Conservation (phyloP, 2,329 filamentous ascomycete species). For the Fusarium sp. region DNA sequence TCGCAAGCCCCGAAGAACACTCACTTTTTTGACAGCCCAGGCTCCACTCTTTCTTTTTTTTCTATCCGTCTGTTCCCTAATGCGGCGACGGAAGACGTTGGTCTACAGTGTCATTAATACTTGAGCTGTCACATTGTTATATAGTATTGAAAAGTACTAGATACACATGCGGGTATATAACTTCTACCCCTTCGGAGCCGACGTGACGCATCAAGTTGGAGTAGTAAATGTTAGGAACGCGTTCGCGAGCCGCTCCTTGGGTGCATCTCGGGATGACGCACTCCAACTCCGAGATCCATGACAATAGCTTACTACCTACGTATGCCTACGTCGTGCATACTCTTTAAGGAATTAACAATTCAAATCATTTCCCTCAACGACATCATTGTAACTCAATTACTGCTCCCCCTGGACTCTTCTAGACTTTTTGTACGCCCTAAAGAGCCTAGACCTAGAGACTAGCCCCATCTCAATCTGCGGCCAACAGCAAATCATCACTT, state of each 20-base stretch:
- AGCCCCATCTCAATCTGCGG: neutral
- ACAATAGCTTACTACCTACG: neutral
- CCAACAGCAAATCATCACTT: neutral
- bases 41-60: neutral
- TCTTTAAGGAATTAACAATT: neutral
- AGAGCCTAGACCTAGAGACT: neutral
- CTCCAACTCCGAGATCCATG: neutral
- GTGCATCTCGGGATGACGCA: slow-evolving; percentile 2
- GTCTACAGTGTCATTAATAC: neutral
- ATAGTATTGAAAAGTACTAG: neutral
- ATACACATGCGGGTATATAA: neutral
- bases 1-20: slow-evolving; percentile 6
- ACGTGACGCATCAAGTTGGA: neutral
- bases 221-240: neutral
- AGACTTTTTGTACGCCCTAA: neutral
- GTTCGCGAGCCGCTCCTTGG: neutral
- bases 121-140: too few species aligned
- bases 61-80: neutral
- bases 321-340: neutral
- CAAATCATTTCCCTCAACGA: neutral
- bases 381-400: neutral
- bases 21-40: neutral
- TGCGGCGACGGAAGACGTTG: neutral
- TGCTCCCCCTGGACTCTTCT: neutral
- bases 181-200: neutral